Conservation (phyloP, 148 eudicot species). For the Beta vulgaris region DNA sequence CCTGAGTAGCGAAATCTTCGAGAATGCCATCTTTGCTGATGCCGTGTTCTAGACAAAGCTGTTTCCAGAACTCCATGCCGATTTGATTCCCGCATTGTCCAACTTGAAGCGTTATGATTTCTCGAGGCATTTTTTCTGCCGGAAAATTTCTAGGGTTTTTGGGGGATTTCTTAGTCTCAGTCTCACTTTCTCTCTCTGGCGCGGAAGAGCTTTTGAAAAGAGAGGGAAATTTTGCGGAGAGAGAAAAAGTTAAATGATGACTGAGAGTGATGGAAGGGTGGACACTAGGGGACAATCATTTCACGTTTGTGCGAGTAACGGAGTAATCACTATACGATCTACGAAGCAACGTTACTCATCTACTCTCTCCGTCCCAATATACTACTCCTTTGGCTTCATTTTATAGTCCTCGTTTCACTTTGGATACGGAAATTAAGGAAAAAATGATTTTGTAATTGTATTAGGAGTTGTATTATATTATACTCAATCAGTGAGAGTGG, state of each 20-base stretch:
- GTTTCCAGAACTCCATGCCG: constrained; percentile 99
- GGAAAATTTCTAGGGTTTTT: constrained; percentile 36
- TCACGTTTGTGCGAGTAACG: no score
- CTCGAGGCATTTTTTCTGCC: constrained; percentile 68
- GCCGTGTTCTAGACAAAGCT: constrained; percentile 93
- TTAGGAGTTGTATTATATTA: no score
- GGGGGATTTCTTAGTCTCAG: constrained; percentile 7
- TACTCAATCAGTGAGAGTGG: no score
- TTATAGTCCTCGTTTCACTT: no score
- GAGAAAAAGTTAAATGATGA: background rate
- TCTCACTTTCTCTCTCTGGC: constrained; percentile 24
- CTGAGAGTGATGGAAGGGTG: background rate
- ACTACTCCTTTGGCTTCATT: no score
- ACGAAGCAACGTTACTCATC: no score
- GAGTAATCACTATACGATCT: no score
- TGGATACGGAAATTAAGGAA: no score
- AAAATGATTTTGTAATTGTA: no score
- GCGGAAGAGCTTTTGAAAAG: constrained; percentile 39
- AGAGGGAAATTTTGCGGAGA: constrained; percentile 1
- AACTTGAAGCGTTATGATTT: constrained; percentile 84
- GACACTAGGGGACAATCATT: background rate
- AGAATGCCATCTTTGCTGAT: constrained; percentile 91
- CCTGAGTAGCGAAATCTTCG: constrained; percentile 98
- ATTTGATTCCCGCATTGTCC: constrained; percentile 99
- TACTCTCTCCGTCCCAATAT: no score